phyloP scores from a whole-genome alignment of 2,329 filamentous ascomycete species.

The Botrytis fragariae region DNA sequence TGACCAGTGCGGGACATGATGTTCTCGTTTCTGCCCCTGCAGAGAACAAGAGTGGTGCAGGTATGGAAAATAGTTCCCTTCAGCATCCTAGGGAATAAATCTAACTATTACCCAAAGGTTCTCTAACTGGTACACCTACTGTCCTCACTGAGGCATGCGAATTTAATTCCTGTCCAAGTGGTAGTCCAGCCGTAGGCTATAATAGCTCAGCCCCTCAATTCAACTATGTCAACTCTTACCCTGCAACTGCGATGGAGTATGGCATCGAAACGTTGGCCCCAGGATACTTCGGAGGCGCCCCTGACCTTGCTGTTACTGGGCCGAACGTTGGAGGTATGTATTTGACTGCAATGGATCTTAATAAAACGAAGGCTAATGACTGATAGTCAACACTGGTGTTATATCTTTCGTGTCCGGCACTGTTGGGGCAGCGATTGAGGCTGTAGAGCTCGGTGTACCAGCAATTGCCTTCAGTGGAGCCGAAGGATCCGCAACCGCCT shows the following conservation, averaged over 20 bases:
- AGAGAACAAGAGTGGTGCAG: constrained; percentile 1
- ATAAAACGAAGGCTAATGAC: neutral
- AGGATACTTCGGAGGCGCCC: constrained; percentile 9
- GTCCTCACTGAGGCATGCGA: neutral
- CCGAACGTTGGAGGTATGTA: constrained; percentile 14
- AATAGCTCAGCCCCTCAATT: constrained; percentile 11
- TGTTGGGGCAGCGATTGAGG: constrained; percentile 12
- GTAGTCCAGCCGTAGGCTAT: constrained; percentile 7
- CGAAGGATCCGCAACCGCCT: neutral
- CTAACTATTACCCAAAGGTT: neutral
- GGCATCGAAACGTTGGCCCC: neutral
- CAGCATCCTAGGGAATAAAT: neutral
- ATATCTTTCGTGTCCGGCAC: constrained; percentile 5
- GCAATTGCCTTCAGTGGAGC: constrained; percentile 14
- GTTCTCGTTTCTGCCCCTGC: constrained; percentile 14
- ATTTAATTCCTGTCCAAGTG: constrained; percentile 11
- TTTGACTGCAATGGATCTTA: neutral
- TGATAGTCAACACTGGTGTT: constrained; percentile 9
- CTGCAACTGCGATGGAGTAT: constrained; percentile 2
- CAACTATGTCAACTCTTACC: constrained; percentile 14
- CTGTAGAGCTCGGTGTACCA: neutral
- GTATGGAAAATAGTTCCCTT: neutral
- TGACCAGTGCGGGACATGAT: neutral
- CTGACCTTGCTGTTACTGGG: constrained; percentile 9
- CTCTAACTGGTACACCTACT: neutral